Percentiles rank a stretch among this genome's conserved stretches.
phyloP scores from a whole-genome alignment of 176 grass and related monocot genomes.

The Eleusine coracana region DNA sequence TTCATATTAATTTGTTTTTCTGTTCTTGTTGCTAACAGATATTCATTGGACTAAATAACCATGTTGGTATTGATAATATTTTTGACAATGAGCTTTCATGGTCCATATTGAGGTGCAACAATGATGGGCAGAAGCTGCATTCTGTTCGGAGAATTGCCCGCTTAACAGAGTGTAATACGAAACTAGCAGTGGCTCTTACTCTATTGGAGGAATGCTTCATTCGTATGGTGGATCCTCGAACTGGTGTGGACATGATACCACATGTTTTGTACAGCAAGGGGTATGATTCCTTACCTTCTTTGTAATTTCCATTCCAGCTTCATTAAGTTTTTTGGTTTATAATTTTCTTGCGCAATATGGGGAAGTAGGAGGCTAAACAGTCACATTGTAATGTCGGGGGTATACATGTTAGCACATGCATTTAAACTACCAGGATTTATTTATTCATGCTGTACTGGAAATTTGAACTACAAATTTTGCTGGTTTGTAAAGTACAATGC shows the following conservation, averaged over 20 bases:
- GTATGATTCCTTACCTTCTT: conserved; percentile 48
- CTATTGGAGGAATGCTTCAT: conserved; percentile 94
- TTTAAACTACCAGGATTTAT: neutral
- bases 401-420: neutral
- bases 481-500: conserved; percentile 18
- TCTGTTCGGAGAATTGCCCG: conserved; percentile 64
- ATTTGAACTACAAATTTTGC: conserved; percentile 4
- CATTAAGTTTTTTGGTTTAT: neutral
- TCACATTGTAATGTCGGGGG: neutral
- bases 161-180: conserved; percentile 77
- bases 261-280: conserved; percentile 89
- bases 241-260: conserved; percentile 90
- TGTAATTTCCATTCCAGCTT: conserved; percentile 13
- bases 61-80: conserved; percentile 64
- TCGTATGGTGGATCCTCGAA: conserved; percentile 82
- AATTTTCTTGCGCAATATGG: conserved; percentile 15
- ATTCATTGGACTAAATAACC: conserved; percentile 56
- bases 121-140: conserved; percentile 63
- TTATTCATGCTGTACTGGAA: conserved; percentile 35
- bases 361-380: neutral
- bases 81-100: conserved; percentile 77
- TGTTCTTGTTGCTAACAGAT: conserved; percentile 60
- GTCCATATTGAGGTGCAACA: conserved; percentile 81
- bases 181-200: conserved; percentile 86
- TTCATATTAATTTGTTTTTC: conserved; percentile 33